phyloP scores from a whole-genome alignment of 495 filamentous ascomycete genomes.

The Aspergillus olivimuriae region DNA sequence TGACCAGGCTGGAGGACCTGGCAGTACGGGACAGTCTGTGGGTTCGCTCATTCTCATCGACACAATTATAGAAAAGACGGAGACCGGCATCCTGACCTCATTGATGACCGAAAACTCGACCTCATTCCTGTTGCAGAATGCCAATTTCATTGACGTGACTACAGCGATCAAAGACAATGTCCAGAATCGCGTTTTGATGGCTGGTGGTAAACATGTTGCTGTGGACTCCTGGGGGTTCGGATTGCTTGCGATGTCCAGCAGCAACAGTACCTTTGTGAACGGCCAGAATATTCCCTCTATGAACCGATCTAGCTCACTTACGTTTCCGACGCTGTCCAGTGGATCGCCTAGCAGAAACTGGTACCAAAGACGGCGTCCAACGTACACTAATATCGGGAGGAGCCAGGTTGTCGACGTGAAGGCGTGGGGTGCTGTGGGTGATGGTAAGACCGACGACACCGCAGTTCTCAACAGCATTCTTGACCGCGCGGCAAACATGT shows the following conservation, averaged over 20 bases:
- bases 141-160: constrained; percentile 10
- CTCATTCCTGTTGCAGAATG: constrained; percentile 15
- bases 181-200: constrained; percentile 2
- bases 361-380: constrained; percentile 15
- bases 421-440: constrained; percentile 62
- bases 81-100: constrained; percentile 52
- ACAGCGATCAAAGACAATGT: constrained; percentile 7
- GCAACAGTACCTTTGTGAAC: constrained; percentile 1
- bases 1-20: constrained; percentile 11
- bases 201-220: constrained; percentile 32
- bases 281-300: constrained; percentile 7
- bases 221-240: constrained; percentile 44
- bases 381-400: constrained; percentile 28
- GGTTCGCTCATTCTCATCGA: constrained; percentile 67
- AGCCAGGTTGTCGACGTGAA: constrained; percentile 61
- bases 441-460: constrained; percentile 47
- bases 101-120: constrained; percentile 17
- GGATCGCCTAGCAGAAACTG: constrained; percentile 16
- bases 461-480: constrained; percentile 56
- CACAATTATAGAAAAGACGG: constrained; percentile 55
- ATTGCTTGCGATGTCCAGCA: background rate
- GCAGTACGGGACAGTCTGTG: constrained; percentile 40
- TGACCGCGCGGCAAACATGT: constrained; percentile 40
- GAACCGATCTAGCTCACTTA: constrained; percentile 6
- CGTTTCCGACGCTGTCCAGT: background rate